Percentiles rank a stretch among this genome's conserved stretches.
Conservation (phyloP, 257 asterid genomes). For the Primulina huaijiensis region DNA sequence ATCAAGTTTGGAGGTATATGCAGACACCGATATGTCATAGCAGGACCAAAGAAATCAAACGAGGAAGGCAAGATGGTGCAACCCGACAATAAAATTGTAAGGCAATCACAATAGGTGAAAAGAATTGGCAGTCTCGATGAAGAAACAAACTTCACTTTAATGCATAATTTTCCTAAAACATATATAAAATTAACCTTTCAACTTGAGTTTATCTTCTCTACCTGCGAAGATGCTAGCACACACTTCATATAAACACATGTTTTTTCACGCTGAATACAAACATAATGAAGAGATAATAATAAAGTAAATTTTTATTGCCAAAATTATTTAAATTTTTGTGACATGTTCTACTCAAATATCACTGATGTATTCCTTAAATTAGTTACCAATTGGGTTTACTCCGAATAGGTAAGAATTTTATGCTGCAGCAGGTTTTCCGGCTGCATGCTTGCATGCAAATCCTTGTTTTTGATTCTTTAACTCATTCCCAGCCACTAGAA, state of each 20-base stretch:
- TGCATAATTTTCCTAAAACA: neutral
- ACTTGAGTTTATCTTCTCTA: neutral
- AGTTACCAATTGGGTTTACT: neutral
- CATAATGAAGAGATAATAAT: neutral
- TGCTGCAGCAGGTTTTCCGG: conserved; percentile 41
- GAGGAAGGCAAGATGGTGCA: too few species aligned
- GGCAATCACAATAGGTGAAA: neutral
- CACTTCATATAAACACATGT: neutral
- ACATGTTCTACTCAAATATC: neutral
- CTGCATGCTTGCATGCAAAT: conserved; percentile 57
- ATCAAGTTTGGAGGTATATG: neutral
- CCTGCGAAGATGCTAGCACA: neutral
- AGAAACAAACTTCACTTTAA: neutral
- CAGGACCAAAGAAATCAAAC: too few species aligned
- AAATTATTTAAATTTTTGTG: neutral
- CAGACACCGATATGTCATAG: neutral
- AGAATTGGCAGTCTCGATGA: neutral
- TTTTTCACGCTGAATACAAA: neutral
- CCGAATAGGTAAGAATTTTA: conserved; percentile 11
- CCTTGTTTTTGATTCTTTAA: conserved; percentile 58
- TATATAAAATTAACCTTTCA: too few species aligned
- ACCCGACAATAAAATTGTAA: neutral
- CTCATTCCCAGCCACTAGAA: conserved; percentile 93
- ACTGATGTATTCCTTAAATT: too few species aligned
- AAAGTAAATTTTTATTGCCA: too few species aligned